Base-by-base conservation (phyloP, 176 grass and related monocot species). In the Juncus effusus region DNA sequence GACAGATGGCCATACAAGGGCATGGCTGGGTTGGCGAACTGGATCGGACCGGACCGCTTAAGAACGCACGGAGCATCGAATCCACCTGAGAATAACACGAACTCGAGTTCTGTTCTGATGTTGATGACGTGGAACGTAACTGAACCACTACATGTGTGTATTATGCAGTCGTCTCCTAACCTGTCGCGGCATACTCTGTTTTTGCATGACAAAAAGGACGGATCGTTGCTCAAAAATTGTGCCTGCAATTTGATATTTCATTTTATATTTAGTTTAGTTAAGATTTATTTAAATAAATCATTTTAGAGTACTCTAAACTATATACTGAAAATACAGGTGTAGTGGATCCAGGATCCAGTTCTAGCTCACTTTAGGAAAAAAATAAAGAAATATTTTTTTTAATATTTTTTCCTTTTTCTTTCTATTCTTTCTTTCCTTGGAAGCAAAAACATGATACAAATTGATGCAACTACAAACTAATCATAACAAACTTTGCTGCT, bases 91-190 rank as follows among this genome's bases (percentile, higher is more conserved):
- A 90, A 87, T 65, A 95, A 73, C 62, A 90, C 80, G 74, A 95
- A 95, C 64, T 90, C 86, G 45, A 95, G 64, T 12, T 90, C 83
- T 40, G 90, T 95, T 64, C 90, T 77, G 68, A 90, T 81, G 86
- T 95, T 95, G 77, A 95, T 42, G 50, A 87, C 71, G 65, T 90
- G 90, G 83, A 95, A 95, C 16, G 74, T 78, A 15, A 95, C 56
- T 3, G 78, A 81, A 67, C 80, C 83, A 40, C 74, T 63, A 78
- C 90, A 90, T 16, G 75, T 82, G 19, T 56, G 77, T 42, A 78
- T n/a, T 54, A 54, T 6, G 65, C 90, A 86, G 10, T 76, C 65
- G 2, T 77, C 72, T 13, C 51, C 39, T 59, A 40, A 38, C 13
- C 73, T 69, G 58, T 62, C 65, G 35, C 64, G 62, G 74, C 90